A percentile compares a stretch with the other conserved stretches of the same genome.
Conservation (phyloP, 2,329 filamentous ascomycete genomes). For the Microdochium trichocladiopsis region DNA sequence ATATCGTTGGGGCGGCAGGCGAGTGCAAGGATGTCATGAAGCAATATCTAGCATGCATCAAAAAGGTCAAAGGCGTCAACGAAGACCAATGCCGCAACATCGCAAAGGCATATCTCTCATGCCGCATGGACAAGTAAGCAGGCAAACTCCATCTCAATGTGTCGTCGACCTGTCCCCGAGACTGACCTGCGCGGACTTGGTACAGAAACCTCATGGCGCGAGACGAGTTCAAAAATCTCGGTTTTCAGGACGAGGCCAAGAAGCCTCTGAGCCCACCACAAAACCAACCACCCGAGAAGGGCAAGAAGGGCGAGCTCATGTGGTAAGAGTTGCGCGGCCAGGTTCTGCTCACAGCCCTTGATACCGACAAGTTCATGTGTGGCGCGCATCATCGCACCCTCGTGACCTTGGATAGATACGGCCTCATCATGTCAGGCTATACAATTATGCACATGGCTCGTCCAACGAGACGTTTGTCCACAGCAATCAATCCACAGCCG, state of each 20-base stretch:
- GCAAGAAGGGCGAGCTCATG: constrained; percentile 23
- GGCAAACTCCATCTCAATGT: not conserved
- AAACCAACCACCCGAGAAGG: constrained; percentile 13
- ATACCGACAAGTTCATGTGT: too few relatives aligned
- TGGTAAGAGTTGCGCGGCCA: too few relatives aligned
- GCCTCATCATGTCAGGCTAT: too few relatives aligned
- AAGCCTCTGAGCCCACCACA: constrained; percentile 11
- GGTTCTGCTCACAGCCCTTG: too few relatives aligned
- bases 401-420: too few relatives aligned
- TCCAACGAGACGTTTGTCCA: too few relatives aligned
- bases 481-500: too few relatives aligned
- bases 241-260: constrained; percentile 50
- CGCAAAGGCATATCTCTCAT: constrained; percentile 82
- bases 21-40: constrained; percentile 91
- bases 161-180: not conserved
- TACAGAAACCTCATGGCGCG: constrained; percentile 90
- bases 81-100: constrained; percentile 77
- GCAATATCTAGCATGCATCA: constrained; percentile 80
- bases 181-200: constrained; percentile 2
- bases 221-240: constrained; percentile 91
- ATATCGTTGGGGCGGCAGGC: constrained; percentile 40
- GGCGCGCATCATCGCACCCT: too few relatives aligned
- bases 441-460: too few relatives aligned
- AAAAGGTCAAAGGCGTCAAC: constrained; percentile 75
- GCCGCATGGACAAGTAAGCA: constrained; percentile 87